Percentiles rank a stretch among this genome's conserved stretches.
Conservation (phyloP, 352 stramenopile species). For the Phytophthora quininea region DNA sequence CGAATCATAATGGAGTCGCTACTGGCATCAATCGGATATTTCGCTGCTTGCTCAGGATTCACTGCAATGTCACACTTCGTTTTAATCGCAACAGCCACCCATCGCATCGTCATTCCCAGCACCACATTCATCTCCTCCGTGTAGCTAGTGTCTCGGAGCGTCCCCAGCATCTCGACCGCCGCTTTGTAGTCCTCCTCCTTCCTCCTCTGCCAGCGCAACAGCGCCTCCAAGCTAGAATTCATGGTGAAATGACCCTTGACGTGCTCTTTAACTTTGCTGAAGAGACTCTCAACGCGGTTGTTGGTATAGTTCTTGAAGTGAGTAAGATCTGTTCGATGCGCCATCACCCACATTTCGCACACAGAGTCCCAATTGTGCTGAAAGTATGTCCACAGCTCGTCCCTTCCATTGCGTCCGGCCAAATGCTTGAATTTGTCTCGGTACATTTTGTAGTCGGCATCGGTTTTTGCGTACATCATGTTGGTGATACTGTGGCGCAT, state of each 20-base stretch:
- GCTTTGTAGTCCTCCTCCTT: conserved; percentile 2
- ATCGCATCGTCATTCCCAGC: conserved; percentile 7
- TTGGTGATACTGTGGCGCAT: conserved; percentile 15
- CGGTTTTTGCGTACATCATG: conserved; percentile 7
- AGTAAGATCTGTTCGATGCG: conserved; percentile 5
- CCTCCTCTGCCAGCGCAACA: background rate
- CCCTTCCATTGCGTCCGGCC: background rate
- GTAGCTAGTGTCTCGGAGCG: background rate
- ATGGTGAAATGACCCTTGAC: conserved; percentile 2
- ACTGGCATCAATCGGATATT: too few relatives aligned
- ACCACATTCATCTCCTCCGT: conserved; percentile 7
- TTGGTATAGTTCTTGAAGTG: conserved; percentile 20
- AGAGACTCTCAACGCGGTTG: conserved; percentile 20
- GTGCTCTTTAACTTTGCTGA: conserved; percentile 12
- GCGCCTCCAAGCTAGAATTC: background rate
- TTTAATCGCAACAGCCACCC: conserved; percentile 3
- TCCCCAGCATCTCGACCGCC: conserved; percentile 1
- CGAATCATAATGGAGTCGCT: too few relatives aligned
- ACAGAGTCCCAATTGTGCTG: conserved; percentile 11
- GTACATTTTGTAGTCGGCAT: background rate
- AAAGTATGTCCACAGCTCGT: conserved; percentile 6
- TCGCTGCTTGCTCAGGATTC: too few relatives aligned
- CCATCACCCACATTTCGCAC: conserved; percentile 18
- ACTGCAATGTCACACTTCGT: conserved; percentile 7
- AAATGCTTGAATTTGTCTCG: conserved; percentile 16